Percentiles rank a stretch among this genome's conserved stretches.
Conservation (phyloP, 1,284 basidiomycete species). For the Bjerkandera adusta region DNA sequence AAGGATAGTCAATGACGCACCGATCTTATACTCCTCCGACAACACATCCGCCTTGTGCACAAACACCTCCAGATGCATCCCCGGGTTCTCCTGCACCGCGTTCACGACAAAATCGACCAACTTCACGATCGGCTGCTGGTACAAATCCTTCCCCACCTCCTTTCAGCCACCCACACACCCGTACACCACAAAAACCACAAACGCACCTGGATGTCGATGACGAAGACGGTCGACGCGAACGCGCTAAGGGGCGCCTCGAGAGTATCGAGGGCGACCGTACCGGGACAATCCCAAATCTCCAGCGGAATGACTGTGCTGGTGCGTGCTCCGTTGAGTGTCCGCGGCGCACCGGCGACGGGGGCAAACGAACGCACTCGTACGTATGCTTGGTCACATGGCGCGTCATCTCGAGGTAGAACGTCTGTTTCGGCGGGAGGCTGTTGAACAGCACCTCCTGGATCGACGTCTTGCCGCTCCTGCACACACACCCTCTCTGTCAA, state of each 20-base stretch:
- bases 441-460: conserved; percentile 93
- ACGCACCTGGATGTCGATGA: conserved; percentile 92
- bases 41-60: conserved; percentile 95
- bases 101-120: conserved; percentile 77
- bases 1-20: conserved; percentile 41
- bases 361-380: conserved; percentile 70
- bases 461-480: conserved; percentile 90
- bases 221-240: conserved; percentile 86
- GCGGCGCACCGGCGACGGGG: conserved; percentile 2
- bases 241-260: conserved; percentile 70
- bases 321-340: conserved; percentile 6
- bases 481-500: not conserved
- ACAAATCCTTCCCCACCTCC: conserved; percentile 49
- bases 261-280: conserved; percentile 75
- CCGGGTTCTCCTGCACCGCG: conserved; percentile 74
- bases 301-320: conserved; percentile 86
- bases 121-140: conserved; percentile 75
- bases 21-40: conserved; percentile 90
- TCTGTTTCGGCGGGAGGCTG: conserved; percentile 79
- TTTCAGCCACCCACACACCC: not conserved
- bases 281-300: conserved; percentile 95
- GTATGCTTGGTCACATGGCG: conserved; percentile 72
- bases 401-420: conserved; percentile 90
- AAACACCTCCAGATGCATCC: conserved; percentile 88
- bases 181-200: not conserved